Base-by-base conservation (phyloP, 2,329 filamentous ascomycete species). In the Cladosporium sp. region DNA sequence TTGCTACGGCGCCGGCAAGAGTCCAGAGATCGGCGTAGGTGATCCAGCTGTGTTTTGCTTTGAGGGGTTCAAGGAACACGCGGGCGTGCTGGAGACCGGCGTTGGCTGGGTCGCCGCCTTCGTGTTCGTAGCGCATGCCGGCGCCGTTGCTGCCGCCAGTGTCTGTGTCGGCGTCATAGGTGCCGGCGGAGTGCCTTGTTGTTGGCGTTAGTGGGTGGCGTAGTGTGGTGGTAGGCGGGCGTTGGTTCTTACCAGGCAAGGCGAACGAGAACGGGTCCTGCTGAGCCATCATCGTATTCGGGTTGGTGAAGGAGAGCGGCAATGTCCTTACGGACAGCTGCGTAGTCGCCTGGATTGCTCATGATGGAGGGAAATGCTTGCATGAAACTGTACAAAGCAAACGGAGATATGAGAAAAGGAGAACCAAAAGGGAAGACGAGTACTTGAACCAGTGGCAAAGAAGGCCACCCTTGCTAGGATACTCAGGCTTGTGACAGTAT, bases 11-110 rank as follows among this genome's bases (percentile, higher is more conserved):
- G 38, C 77, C 79, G 0, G 79, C 80, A 27, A 85, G 69, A 4
- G 81, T 84, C 81, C 81, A 84, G 4, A 85, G 71, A 59, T 85
- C 81, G 2, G 80, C 72, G 65, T 84, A 84, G 20, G 80, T 83
- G 61, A 84, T 79, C 80, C 79, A 84, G 2, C 78, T 72, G 61
- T 83, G 76, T 40, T 72, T 71, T 16, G 66, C 64, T 62, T 84
- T 84, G 54, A 84, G 65, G 5, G 80, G 78, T 59, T 84, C 80
- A 53, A 85, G 75, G 65, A 84, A 84, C 22, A 78, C 75, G 13
- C 80, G 78, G 18, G 79, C 81, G 62, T 83, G 74, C 58, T 84
- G 78, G 8, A 84, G 74, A 15, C 82, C 82, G 3, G 80, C 80
- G 65, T 84, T 84, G 50, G 81, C 78, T 4, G 80, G 80, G 61